Conservation (phyloP, 2,329 filamentous ascomycete genomes). For the Fusarium annulatum region DNA sequence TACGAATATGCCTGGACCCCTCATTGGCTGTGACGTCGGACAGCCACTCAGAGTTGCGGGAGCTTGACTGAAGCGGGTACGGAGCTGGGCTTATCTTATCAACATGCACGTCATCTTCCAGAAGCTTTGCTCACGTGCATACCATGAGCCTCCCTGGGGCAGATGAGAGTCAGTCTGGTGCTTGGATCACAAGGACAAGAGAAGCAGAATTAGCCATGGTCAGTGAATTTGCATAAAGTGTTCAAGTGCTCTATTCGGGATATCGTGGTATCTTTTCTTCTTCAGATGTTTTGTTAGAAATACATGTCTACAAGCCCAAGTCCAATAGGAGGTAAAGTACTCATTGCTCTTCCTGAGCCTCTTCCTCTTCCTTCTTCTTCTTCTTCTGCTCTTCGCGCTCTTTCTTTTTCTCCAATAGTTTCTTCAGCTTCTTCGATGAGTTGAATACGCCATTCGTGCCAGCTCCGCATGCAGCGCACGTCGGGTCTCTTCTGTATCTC, state of each 20-base stretch:
- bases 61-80: background rate
- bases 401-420: slow-evolving; percentile 79
- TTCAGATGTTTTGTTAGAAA: background rate
- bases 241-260: background rate
- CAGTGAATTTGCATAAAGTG: background rate
- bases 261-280: slow-evolving; percentile 20
- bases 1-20: slow-evolving; percentile 20
- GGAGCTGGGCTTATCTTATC: slow-evolving; percentile 30
- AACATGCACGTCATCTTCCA: slow-evolving; percentile 32
- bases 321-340: background rate
- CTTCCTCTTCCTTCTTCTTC: slow-evolving; percentile 63
- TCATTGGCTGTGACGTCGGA: slow-evolving; percentile 34
- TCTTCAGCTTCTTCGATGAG: slow-evolving; percentile 82
- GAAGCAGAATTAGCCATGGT: background rate
- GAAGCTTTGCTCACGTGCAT: slow-evolving; percentile 23
- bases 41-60: slow-evolving; percentile 7
- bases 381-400: slow-evolving; percentile 68
- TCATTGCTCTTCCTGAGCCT: slow-evolving; percentile 53
- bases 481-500: slow-evolving; percentile 86
- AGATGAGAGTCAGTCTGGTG: slow-evolving; percentile 12
- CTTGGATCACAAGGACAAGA: slow-evolving; percentile 16
- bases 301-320: background rate
- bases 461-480: slow-evolving; percentile 85
- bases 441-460: slow-evolving; percentile 94
- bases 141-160: background rate